These are phyloP conservation scores for Botrytis pseudocinerea DNA, from an alignment of 2,329 filamentous ascomycete species.

Conservation along the genomic window DNA sequence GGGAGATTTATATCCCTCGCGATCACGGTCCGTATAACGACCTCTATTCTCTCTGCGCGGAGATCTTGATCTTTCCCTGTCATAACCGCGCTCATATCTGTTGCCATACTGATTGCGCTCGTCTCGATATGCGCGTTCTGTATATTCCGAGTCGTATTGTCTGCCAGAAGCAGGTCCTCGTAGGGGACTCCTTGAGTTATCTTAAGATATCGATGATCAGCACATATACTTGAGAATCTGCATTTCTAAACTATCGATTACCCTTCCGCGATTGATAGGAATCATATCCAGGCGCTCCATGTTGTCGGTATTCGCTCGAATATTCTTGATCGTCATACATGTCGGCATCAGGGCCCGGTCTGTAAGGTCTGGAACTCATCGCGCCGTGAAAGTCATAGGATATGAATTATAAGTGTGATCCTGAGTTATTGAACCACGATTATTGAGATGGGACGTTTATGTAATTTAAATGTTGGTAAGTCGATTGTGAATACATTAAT, in stretches of 20 bases:
- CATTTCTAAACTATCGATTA: constrained; percentile 41
- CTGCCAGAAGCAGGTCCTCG: constrained; percentile 33
- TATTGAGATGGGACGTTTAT: neutral
- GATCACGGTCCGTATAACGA: constrained; percentile 41
- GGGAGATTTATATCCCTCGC: constrained; percentile 41
- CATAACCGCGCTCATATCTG: constrained; percentile 42
- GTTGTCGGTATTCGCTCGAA: constrained; percentile 31
- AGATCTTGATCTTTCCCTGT: constrained; percentile 45
- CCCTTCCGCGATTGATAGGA: constrained; percentile 41
- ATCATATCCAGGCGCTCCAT: constrained; percentile 33
- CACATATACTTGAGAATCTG: constrained; percentile 36
- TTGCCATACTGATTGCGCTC: constrained; percentile 39
- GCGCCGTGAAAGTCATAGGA: neutral
- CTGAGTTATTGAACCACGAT: neutral
- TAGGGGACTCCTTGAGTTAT: constrained; percentile 39
- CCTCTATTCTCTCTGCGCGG: constrained; percentile 40
- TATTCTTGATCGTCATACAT: constrained; percentile 50
- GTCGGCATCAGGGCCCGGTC: constrained; percentile 33
- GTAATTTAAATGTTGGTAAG: neutral
- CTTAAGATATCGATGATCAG: constrained; percentile 42
- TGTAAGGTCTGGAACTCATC: constrained; percentile 21
- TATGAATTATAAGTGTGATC: neutral
- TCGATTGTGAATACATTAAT: neutral
- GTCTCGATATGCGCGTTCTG: constrained; percentile 36
- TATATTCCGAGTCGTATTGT: constrained; percentile 26